Base-by-base conservation (phyloP, 306 rosid genomes). In the Cucurbita ficifolia region DNA sequence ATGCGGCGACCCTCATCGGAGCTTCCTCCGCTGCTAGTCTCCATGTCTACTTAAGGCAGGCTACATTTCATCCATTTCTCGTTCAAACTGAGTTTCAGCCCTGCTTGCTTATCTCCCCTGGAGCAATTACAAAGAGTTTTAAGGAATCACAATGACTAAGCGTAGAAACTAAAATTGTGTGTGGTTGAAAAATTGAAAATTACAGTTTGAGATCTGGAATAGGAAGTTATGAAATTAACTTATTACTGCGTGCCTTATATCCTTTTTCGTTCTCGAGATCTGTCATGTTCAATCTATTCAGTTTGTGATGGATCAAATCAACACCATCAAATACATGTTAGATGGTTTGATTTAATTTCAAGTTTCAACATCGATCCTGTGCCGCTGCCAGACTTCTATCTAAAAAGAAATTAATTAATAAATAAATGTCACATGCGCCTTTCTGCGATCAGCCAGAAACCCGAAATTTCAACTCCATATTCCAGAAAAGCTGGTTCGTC, bases 401-500 rank as follows among this genome's bases (percentile, higher is more conserved):
- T 43, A 21, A 19, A 46, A 46, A 33, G 36, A 45, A 69, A 48
- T 46, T 19, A 48, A 68, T 69, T 1, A 45, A 68, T 45, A 48
- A 68, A 69, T 13, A 46, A 14, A 49, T 49, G 29, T 33, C 59
- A 24, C 10, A 70, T 70, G 74, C 74, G 74, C 74, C 74, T 49
- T 70, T 70, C 59, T 58, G 74, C 74, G 45, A 46, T 50, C 24
- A 48, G 45, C 55, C 38, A 49, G 49, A 24, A 69, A 70, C 59
- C 59, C 59, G 12, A 70, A 70, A 70, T 70, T 70, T 70, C 74
- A 70, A 70, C 74, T 49, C 74, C 5, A 48, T 5, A 50, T 70
- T 70, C 58, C 74, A 49, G 74, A 70, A 70, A 70, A 36, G 63
- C 76, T 18, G 76, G 64, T 57, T 73, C 67, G 48, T 73, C 52